Evolutionary conservation across 768 basidiomycete genomes (phyloP).

Genomic region (Asterophora parasitica): DNA sequence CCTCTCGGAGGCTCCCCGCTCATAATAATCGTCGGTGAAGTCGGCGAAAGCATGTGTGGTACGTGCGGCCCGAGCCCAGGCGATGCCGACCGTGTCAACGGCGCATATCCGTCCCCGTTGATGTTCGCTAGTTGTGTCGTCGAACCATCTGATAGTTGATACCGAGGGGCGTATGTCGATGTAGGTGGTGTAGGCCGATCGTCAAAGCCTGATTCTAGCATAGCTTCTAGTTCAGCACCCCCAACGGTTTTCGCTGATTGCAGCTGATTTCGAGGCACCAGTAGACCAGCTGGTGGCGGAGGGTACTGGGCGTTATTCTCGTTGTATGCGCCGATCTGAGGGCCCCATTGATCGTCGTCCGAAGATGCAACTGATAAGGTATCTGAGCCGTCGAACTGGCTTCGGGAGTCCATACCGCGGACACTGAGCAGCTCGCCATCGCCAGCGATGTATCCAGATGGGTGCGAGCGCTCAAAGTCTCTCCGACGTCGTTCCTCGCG

Average conservation of each 20-base stretch:
- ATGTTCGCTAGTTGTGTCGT: slow-evolving; percentile 37
- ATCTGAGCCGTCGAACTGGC: slow-evolving; percentile 76
- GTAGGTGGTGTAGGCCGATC: slow-evolving; percentile 53
- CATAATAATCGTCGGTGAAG: slow-evolving; percentile 31
- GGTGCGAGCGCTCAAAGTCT: slow-evolving; percentile 78
- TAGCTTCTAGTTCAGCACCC: slow-evolving; percentile 79
- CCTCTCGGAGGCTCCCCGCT: slow-evolving; percentile 16
- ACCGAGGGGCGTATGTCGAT: slow-evolving; percentile 46
- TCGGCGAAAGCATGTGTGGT: slow-evolving; percentile 36
- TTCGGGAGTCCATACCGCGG: slow-evolving; percentile 43
- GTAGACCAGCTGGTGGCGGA: slow-evolving; percentile 77
- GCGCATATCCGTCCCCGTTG: slow-evolving; percentile 50
- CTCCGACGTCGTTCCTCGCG: slow-evolving; percentile 78
- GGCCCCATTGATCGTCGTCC: slow-evolving; percentile 94
- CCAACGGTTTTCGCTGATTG: slow-evolving; percentile 49
- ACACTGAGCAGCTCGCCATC: slow-evolving; percentile 63
- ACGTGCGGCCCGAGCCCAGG: slow-evolving; percentile 28
- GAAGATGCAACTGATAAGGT: slow-evolving; percentile 77
- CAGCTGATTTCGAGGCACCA: slow-evolving; percentile 36
- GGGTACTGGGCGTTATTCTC: slow-evolving; percentile 76
- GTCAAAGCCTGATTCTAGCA: slow-evolving; percentile 90
- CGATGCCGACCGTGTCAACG: slow-evolving; percentile 48
- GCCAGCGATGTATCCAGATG: slow-evolving; percentile 57
- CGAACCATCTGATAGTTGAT: slow-evolving; percentile 58
- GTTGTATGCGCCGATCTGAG: slow-evolving; percentile 94